A percentile compares a stretch with the other conserved stretches of the same genome.
Evolutionary conservation across 1,284 basidiomycete species (phyloP).

Genomic region (Tilletia walkeri): DNA sequence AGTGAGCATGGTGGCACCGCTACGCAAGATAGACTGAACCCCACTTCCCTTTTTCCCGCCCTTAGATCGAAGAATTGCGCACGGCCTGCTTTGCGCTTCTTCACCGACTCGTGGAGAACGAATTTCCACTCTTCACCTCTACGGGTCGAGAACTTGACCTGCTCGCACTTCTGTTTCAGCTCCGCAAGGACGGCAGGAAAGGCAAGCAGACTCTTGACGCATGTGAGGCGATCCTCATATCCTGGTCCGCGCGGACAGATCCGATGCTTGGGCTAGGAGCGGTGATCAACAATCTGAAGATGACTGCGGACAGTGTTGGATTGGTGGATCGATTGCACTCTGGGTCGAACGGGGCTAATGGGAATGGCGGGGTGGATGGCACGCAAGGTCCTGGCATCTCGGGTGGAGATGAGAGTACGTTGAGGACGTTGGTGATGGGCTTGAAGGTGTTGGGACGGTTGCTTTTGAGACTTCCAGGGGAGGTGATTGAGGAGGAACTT

Average conservation of each 20-base stretch:
- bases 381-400: not conserved
- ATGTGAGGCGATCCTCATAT: constrained; percentile 27
- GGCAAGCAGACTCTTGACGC: constrained; percentile 16
- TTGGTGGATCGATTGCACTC: not conserved
- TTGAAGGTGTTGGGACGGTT: constrained; percentile 25
- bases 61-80: constrained; percentile 22
- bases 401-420: constrained; percentile 11
- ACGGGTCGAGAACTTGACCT: constrained; percentile 26
- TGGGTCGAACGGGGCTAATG: not conserved
- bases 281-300: constrained; percentile 18
- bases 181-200: constrained; percentile 2
- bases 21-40: too few relatives aligned
- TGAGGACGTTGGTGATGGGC: constrained; percentile 16
- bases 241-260: constrained; percentile 26
- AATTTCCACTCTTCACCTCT: constrained; percentile 31
- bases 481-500: constrained; percentile 41
- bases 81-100: constrained; percentile 35
- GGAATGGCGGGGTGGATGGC: not conserved
- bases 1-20: too few relatives aligned
- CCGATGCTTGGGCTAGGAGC: constrained; percentile 35
- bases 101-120: constrained; percentile 34
- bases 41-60: not conserved
- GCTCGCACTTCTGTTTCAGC: constrained; percentile 23
- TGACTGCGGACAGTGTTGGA: constrained; percentile 3
- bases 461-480: constrained; percentile 30